Conservation (phyloP, 2,329 filamentous ascomycete genomes). For the Arthrobotrys sphaeroides region DNA sequence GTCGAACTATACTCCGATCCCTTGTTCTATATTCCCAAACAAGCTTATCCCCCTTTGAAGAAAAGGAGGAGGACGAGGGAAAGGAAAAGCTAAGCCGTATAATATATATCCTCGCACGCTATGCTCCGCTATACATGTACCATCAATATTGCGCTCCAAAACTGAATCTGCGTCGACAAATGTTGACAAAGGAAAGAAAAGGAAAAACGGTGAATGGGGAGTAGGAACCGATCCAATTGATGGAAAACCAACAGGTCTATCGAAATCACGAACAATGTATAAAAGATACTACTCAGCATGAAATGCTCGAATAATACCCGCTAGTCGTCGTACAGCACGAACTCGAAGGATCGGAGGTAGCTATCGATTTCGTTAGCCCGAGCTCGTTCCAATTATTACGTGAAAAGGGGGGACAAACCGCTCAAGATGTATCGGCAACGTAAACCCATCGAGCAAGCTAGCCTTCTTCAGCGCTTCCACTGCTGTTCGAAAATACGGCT, state of each 20-base stretch:
- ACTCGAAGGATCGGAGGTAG: constrained; percentile 51
- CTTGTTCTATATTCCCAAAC: neutral
- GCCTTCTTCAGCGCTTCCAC: constrained; percentile 46
- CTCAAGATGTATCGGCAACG: constrained; percentile 33
- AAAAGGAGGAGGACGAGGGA: no score
- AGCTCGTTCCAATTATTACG: neutral
- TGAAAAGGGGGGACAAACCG: constrained; percentile 7
- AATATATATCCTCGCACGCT: constrained; percentile 30
- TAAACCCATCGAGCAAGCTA: constrained; percentile 44
- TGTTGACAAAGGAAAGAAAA: neutral
- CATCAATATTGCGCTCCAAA: constrained; percentile 11
- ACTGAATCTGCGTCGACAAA: constrained; percentile 4
- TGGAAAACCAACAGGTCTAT: no score
- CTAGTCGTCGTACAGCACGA: constrained; percentile 42
- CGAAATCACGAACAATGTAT: neutral
- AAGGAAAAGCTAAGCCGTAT: neutral
- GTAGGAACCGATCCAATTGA: neutral
- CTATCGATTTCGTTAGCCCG: constrained; percentile 12
- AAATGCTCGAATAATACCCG: neutral
- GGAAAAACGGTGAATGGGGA: neutral
- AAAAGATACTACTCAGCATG: neutral
- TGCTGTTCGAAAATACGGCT: constrained; percentile 37
- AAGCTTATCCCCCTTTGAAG: constrained; percentile 4
- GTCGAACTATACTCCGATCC: neutral
- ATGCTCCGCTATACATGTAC: constrained; percentile 17